These are phyloP conservation scores for Heliosperma pusillum DNA, from an alignment of 148 eudicot species.

Conservation along the genomic window DNA sequence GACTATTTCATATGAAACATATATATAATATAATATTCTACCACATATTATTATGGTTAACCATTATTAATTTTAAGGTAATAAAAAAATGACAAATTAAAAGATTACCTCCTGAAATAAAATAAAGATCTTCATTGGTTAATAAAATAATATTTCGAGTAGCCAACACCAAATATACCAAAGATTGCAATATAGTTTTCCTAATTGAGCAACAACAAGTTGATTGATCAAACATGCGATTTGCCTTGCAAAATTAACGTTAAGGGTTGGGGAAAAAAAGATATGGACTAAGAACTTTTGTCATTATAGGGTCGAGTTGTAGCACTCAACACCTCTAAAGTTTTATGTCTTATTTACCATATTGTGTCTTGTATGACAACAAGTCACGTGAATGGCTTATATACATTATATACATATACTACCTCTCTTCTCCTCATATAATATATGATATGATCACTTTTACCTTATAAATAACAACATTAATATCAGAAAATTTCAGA, in stretches of 20 bases:
- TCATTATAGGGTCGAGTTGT: slow-evolving; percentile 33
- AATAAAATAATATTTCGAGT: background rate
- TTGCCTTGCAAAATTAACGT: slow-evolving; percentile 15
- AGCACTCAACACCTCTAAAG: slow-evolving; percentile 35
- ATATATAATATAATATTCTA: too few relatives aligned
- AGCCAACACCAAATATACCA: background rate
- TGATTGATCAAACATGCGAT: slow-evolving; percentile 15
- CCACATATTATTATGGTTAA: too few relatives aligned
- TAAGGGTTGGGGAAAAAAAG: slow-evolving; percentile 13
- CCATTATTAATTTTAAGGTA: too few relatives aligned
- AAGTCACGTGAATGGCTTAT: slow-evolving; percentile 35
- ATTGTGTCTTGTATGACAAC: slow-evolving; percentile 25
- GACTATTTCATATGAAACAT: too few relatives aligned
- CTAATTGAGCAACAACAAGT: slow-evolving; percentile 15
- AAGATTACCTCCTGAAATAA: background rate
- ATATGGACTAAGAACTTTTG: slow-evolving; percentile 24
- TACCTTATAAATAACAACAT: slow-evolving; percentile 22
- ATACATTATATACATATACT: slow-evolving; percentile 9
- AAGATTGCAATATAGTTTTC: background rate
- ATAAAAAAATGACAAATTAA: background rate
- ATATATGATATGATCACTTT: background rate
- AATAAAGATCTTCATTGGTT: background rate
- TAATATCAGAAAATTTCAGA: slow-evolving; percentile 8
- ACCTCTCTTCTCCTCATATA: background rate
- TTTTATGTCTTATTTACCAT: slow-evolving; percentile 25